A percentile compares a stretch with the other conserved stretches of the same genome.
Conservation (phyloP, 2,329 filamentous ascomycete species). For the Paramyrothecium sp. region DNA sequence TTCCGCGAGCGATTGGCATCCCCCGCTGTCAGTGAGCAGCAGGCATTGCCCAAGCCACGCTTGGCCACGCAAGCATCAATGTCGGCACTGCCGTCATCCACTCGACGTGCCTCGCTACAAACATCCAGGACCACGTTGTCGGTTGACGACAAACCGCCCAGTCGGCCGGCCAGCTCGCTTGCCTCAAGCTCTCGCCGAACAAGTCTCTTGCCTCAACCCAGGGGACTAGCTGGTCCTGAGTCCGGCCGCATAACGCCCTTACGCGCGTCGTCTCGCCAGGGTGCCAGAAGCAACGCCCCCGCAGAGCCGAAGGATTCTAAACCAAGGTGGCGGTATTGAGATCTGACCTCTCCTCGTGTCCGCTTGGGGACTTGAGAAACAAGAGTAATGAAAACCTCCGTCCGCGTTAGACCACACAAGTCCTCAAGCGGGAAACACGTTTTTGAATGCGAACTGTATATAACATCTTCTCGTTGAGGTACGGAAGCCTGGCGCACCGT, state of each 20-base stretch:
- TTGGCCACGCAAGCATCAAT: constrained; percentile 42
- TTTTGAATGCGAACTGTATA: constrained; percentile 5
- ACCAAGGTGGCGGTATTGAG: constrained; percentile 47
- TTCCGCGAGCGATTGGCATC: constrained; percentile 54
- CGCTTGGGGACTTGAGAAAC: too few relatives aligned
- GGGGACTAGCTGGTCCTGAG: constrained; percentile 26
- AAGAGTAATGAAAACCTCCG: too few relatives aligned
- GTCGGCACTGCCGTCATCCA: constrained; percentile 32
- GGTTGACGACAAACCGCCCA: constrained; percentile 24
- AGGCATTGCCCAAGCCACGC: constrained; percentile 42
- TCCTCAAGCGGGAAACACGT: too few relatives aligned
- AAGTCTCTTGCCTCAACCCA: constrained; percentile 54
- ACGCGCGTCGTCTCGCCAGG: background rate
- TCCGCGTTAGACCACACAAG: too few relatives aligned
- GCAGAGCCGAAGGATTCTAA: constrained; percentile 38
- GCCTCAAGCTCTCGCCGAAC: constrained; percentile 46
- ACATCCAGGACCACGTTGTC: constrained; percentile 35
- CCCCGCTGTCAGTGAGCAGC: constrained; percentile 47
- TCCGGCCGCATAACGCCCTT: constrained; percentile 48
- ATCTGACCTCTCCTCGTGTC: background rate
- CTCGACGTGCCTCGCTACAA: constrained; percentile 53
- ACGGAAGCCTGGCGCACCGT: constrained; percentile 17
- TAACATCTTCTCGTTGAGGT: constrained; percentile 5
- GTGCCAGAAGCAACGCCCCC: constrained; percentile 36
- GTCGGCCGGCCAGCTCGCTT: constrained; percentile 57